Evolutionary conservation across 192 early-diverging fungal genomes (phyloP).

Genomic region (Gigaspora rosea): DNA sequence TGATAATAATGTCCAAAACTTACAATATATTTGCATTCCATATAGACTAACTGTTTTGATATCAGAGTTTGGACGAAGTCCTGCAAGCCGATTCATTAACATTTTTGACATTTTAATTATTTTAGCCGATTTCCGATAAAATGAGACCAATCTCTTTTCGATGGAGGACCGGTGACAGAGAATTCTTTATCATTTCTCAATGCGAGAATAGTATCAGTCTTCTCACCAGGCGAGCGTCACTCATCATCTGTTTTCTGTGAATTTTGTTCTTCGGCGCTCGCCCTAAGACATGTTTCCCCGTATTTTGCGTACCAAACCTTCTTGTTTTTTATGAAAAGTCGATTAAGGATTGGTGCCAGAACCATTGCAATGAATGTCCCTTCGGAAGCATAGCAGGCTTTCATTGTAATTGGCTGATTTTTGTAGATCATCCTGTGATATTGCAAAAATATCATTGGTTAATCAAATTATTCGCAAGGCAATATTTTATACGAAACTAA

Average conservation of each 20-base stretch:
- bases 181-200: constrained; percentile 12
- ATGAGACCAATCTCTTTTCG: constrained; percentile 10
- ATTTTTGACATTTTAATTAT: constrained; percentile 23
- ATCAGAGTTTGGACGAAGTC: constrained; percentile 4
- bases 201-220: constrained; percentile 5
- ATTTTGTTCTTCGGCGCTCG: constrained; percentile 6
- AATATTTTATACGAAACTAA: too few species aligned
- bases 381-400: too few species aligned
- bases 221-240: neutral
- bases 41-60: neutral
- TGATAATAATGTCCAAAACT: constrained; percentile 4
- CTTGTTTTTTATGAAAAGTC: neutral
- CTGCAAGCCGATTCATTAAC: neutral
- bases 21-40: constrained; percentile 14
- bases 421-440: too few species aligned
- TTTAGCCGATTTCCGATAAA: constrained; percentile 8
- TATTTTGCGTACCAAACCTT: neutral
- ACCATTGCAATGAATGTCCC: constrained; percentile 3
- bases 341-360: constrained; percentile 1
- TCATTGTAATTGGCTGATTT: too few species aligned
- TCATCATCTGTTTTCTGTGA: constrained; percentile 8
- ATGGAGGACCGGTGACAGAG: constrained; percentile 8
- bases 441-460: too few species aligned
- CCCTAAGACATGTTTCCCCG: constrained; percentile 5
- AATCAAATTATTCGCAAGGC: too few species aligned